These are phyloP conservation scores for Achaetomium macrosporum DNA, from an alignment of 2,329 filamentous ascomycete genomes.

Conservation along the genomic window DNA sequence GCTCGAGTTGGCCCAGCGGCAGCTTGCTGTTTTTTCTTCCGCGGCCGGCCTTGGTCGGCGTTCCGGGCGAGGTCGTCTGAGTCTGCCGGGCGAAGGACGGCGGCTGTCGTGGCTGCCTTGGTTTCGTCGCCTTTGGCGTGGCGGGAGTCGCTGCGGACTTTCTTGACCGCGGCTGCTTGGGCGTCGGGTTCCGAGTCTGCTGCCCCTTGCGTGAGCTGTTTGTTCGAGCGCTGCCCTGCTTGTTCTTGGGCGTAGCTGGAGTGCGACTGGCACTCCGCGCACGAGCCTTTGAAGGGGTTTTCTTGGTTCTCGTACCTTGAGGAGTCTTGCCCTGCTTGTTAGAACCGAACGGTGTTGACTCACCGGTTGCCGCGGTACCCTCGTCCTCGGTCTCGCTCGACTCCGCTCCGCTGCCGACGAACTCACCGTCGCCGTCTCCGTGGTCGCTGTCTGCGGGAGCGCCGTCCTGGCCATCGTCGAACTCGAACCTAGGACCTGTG, in stretches of 20 bases:
- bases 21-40: conserved; percentile 1
- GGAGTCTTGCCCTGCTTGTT: conserved; percentile 18
- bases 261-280: conserved; percentile 12
- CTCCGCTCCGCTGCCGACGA: conserved; percentile 24
- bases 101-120: background rate
- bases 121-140: conserved; percentile 4
- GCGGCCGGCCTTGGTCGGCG: background rate
- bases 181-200: conserved; percentile 7
- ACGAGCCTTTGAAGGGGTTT: conserved; percentile 3
- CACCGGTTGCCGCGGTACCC: conserved; percentile 10
- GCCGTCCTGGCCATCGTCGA: conserved; percentile 23
- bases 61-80: background rate
- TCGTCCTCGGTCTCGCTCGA: conserved; percentile 24
- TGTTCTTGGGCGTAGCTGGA: conserved; percentile 13
- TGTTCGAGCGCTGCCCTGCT: conserved; percentile 6
- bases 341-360: conserved; percentile 12
- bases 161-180: conserved; percentile 9
- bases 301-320: conserved; percentile 25
- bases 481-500: conserved; percentile 21
- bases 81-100: conserved; percentile 6
- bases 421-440: conserved; percentile 27
- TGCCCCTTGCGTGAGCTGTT: conserved; percentile 22
- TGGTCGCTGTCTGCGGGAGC: conserved; percentile 18
- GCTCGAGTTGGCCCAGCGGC: conserved; percentile 1
- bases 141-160: conserved; percentile 5